Conservation (phyloP, 2,329 filamentous ascomycete species). For the Fusarium newnesense region DNA sequence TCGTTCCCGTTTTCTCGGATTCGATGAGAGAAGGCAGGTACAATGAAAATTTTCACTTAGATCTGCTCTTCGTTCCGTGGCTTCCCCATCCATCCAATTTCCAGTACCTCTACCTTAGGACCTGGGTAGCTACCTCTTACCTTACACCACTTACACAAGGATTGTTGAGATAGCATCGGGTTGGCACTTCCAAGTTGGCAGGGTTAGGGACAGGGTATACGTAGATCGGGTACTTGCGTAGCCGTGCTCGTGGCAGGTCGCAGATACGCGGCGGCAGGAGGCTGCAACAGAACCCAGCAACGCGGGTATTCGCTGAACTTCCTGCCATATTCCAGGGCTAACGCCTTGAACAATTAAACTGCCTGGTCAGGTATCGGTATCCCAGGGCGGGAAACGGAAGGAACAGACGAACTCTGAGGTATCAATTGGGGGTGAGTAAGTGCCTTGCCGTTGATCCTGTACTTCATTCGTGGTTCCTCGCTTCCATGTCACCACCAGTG, state of each 20-base stretch:
- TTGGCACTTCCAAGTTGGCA: neutral
- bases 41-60: neutral
- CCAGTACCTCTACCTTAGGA: slow-evolving; percentile 3
- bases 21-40: neutral
- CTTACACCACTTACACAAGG: slow-evolving; percentile 15
- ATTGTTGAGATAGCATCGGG: slow-evolving; percentile 4
- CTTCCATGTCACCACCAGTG: slow-evolving; percentile 2
- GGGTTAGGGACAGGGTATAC: neutral
- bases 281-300: slow-evolving; percentile 3
- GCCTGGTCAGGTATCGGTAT: neutral
- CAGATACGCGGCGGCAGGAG: slow-evolving; percentile 21
- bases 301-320: slow-evolving; percentile 14
- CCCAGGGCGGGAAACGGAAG: neutral
- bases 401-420: neutral
- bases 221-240: slow-evolving; percentile 26
- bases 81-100: neutral
- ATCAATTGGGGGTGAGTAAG: slow-evolving; percentile 2
- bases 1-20: neutral
- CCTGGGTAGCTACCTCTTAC: neutral
- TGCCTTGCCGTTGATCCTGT: slow-evolving; percentile 14
- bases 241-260: slow-evolving; percentile 16
- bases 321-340: neutral
- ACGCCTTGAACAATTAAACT: neutral
- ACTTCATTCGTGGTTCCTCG: slow-evolving; percentile 1
- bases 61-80: slow-evolving; percentile 4